Conservation (phyloP, 2,329 filamentous ascomycete genomes). For the Curvularia sp. region DNA sequence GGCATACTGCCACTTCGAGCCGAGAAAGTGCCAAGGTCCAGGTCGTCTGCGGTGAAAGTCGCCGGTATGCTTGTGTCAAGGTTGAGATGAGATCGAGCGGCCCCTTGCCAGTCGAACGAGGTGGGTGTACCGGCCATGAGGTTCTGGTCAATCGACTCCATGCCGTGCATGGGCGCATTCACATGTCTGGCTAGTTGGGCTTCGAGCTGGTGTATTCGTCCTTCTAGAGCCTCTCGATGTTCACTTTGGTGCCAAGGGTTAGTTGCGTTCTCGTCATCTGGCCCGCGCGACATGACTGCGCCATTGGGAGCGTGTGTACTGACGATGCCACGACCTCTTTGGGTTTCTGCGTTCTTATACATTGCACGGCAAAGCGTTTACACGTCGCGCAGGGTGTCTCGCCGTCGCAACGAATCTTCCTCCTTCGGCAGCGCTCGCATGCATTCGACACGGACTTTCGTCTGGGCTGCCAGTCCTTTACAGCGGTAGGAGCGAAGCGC, state of each 20-base stretch:
- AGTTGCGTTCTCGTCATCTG: slow-evolving; percentile 18
- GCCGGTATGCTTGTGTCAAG: slow-evolving; percentile 40
- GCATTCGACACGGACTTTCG: slow-evolving; percentile 50
- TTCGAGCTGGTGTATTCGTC: slow-evolving; percentile 49
- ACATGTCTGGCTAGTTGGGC: slow-evolving; percentile 47
- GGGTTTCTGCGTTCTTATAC: slow-evolving; percentile 48
- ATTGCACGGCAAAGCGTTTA: slow-evolving; percentile 49
- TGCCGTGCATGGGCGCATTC: slow-evolving; percentile 47
- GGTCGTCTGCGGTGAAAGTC: slow-evolving; percentile 33
- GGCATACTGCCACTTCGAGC: slow-evolving; percentile 39
- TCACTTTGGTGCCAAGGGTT: slow-evolving; percentile 33
- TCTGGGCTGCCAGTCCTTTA: slow-evolving; percentile 48
- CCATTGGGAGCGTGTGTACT: slow-evolving; percentile 24
- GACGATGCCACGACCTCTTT: slow-evolving; percentile 48
- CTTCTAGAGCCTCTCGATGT: slow-evolving; percentile 47
- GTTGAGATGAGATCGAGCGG: slow-evolving; percentile 34
- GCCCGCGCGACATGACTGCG: slow-evolving; percentile 33
- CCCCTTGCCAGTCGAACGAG: slow-evolving; percentile 41
- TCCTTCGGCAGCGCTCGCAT: slow-evolving; percentile 47
- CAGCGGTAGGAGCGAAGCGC: slow-evolving; percentile 41
- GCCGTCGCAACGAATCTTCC: slow-evolving; percentile 50
- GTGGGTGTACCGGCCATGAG: slow-evolving; percentile 38
- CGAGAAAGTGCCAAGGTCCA: slow-evolving; percentile 37
- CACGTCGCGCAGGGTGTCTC: slow-evolving; percentile 49
- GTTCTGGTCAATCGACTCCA: slow-evolving; percentile 44